Base-by-base conservation (phyloP, 2,329 filamentous ascomycete species). In the Lecanicillium sp. region DNA sequence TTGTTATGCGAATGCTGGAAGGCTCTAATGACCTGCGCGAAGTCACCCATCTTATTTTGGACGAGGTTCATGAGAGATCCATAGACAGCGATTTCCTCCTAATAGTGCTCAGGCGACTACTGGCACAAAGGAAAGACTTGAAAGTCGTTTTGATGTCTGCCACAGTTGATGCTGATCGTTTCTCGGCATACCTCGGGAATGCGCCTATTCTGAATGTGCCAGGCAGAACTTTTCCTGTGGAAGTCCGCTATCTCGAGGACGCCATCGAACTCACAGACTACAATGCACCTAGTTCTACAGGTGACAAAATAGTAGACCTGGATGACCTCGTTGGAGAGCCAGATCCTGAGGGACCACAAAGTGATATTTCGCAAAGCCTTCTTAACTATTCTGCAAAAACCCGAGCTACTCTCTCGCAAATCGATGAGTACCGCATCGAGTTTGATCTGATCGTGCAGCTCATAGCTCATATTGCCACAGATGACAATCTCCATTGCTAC, bases 1-100 rank as follows among this genome's bases (percentile, higher is more conserved):
- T 98, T 42, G 87, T 98, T n/a, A 85, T 98, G 70, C 80, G 92
- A 19, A 96, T 98, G 90, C 71, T 98, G 12, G 92, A 98, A 59
- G 82, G 83, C 8, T 85, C 86, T 0, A 84, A 87, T 46, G 84
- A 94, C 40, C 74, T 98, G 31, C 75, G 79, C 41, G 90, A 95
- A 46, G 81, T 98, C 37, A 95, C 90, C 1, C 92, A 96, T 63
- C 66, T 98, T 43, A 80, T 98, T 33, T 79, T 98, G n/a, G 92
- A 98, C 54, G 92, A 98, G 61, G 90, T 96, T 3, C 92, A 98
- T 55, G 92, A 98, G 59, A 80, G 90, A 45, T 85, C 87, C 11
- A 96, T 98, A 49, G 92, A 98, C 56, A 95, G 89, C 41, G 92
- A 98, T 57, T 95, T 98, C 57, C 68, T 98, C 25, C 71, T 98